Percentiles rank a stretch among this genome's conserved stretches.
Conservation (phyloP, 1,284 basidiomycete species). For the Vanrija sp. region DNA sequence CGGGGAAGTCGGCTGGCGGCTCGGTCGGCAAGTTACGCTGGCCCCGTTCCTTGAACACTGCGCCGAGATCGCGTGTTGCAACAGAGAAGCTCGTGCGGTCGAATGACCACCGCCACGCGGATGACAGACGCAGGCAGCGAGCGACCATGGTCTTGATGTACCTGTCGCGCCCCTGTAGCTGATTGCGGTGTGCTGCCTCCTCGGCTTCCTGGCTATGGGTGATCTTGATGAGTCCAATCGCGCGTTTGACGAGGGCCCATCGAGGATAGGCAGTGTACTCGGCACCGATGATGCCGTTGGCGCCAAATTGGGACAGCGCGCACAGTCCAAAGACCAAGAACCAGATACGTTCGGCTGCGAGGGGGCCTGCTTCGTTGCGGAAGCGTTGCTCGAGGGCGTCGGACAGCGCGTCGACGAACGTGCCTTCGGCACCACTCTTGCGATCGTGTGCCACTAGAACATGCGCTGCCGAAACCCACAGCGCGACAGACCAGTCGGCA, state of each 20-base stretch:
- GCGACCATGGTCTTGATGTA: conserved; percentile 71
- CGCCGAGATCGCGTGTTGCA: conserved; percentile 62
- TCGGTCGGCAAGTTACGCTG: conserved; percentile 76
- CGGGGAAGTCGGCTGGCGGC: conserved; percentile 63
- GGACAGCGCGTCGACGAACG: conserved; percentile 49
- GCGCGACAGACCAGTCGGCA: conserved; percentile 56
- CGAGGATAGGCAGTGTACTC: conserved; percentile 55
- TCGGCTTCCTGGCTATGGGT: conserved; percentile 57
- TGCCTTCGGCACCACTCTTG: conserved; percentile 8
- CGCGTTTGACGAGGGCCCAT: conserved; percentile 64
- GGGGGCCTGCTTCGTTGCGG: conserved; percentile 44
- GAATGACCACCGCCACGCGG: conserved; percentile 71
- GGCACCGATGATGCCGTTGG: conserved; percentile 54
- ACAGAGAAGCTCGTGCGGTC: conserved; percentile 61
- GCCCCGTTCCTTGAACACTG: conserved; percentile 74
- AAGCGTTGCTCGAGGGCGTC: conserved; percentile 37
- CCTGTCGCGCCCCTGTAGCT: conserved; percentile 62
- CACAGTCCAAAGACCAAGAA: conserved; percentile 65
- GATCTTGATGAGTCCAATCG: conserved; percentile 62
- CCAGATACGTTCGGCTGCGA: conserved; percentile 70
- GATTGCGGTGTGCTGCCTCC: conserved; percentile 48
- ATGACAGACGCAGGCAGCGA: conserved; percentile 67
- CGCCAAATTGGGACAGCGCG: conserved; percentile 73
- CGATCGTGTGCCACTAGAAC: conserved; percentile 35
- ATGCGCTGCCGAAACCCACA: conserved; percentile 75